phyloP scores from a whole-genome alignment of 2,329 filamentous ascomycete species.

The Remersonia thermophila region DNA sequence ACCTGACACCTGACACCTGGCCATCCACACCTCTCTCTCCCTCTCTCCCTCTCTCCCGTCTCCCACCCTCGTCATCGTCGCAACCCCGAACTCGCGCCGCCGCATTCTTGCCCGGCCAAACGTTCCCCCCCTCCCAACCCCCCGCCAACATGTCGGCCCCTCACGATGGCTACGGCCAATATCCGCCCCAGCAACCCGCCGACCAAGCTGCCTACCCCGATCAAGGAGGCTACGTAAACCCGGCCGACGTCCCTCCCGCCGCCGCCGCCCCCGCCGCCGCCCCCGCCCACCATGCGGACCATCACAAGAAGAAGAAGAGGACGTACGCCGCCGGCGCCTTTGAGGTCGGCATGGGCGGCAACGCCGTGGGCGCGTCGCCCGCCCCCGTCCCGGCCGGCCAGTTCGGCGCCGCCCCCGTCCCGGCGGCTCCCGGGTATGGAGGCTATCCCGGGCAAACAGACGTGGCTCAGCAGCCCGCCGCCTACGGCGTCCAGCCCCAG shows the following conservation, averaged over 20 bases:
- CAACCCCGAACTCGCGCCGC: too few relatives aligned
- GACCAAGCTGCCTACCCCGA: constrained; percentile 29
- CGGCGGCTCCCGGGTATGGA: constrained; percentile 36
- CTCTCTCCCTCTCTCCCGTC: too few relatives aligned
- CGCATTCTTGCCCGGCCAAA: too few relatives aligned
- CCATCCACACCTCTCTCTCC: too few relatives aligned
- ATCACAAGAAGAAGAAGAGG: constrained; percentile 75
- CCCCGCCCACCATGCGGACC: constrained; percentile 23
- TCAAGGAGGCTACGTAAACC: constrained; percentile 27
- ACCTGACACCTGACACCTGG: too few relatives aligned
- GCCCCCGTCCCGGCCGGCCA: constrained; percentile 25
- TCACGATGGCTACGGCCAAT: constrained; percentile 42
- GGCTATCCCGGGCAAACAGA: constrained; percentile 37
- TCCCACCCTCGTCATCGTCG: too few relatives aligned
- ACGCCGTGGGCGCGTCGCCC: constrained; percentile 48
- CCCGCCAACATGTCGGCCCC: constrained; percentile 42
- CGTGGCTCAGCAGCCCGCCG: constrained; percentile 23
- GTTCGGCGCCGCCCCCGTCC: constrained; percentile 34
- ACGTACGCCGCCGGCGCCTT: constrained; percentile 91
- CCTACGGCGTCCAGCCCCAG: constrained; percentile 30
- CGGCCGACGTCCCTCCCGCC: constrained; percentile 25
- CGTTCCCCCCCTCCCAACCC: too few relatives aligned
- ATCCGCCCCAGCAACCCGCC: constrained; percentile 29
- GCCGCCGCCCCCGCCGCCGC: constrained; percentile 15
- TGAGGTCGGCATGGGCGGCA: constrained; percentile 80